Base-by-base conservation (phyloP, 164 flowering plant genomes). In the Magnolia changhungtana region DNA sequence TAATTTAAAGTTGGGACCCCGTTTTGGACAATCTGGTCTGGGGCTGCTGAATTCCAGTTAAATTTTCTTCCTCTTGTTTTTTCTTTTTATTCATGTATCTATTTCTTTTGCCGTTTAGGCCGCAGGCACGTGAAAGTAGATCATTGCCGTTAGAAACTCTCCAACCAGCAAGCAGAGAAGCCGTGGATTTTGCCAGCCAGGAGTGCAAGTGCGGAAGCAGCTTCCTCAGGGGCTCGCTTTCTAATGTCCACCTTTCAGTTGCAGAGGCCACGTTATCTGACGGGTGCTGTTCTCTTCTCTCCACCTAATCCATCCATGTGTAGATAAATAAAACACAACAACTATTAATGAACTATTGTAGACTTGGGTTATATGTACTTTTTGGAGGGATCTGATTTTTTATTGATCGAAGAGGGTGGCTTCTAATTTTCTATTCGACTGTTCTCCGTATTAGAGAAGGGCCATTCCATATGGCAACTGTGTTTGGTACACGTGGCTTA, bases 121-220 rank as follows among this genome's bases (percentile, higher is more conserved):
- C 7, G 7, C 45, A 4, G 45, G 45, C 45, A 37, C 45, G 6
- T 37, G 45, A 37, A 37, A 37, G 45, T 37, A 37, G 45, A 37
- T 37, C 45, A 37, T 37, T 37, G 45, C 45, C 45, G 4, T 37
- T 37, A 37, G 45, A 37, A 37, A 37, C 45, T 37, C 45, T 37
- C 45, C 45, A 37, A 37, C 7, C 45, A 37, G 6, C 45, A 37
- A 37, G 45, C 45, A 37, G 45, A 37, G 81, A 74, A 51, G 18
- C 45, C 4, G 45, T 37, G 45, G 45, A 37, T 37, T 37, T 37
- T 37, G 7, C 45, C 31, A 79, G 81, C 50, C 83, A 85, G 55
- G 89, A 87, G 14, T 70, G 85, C 23, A 82, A 81, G 31, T 90
- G 88, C 68, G 87, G 89, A 4, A 80, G 84, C 59, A 86, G 88